Evolutionary conservation across 495 filamentous ascomycete genomes (phyloP), one percentile per base, ranked within the genome.

Genomic region (Mycothermus thermophilus): DNA sequence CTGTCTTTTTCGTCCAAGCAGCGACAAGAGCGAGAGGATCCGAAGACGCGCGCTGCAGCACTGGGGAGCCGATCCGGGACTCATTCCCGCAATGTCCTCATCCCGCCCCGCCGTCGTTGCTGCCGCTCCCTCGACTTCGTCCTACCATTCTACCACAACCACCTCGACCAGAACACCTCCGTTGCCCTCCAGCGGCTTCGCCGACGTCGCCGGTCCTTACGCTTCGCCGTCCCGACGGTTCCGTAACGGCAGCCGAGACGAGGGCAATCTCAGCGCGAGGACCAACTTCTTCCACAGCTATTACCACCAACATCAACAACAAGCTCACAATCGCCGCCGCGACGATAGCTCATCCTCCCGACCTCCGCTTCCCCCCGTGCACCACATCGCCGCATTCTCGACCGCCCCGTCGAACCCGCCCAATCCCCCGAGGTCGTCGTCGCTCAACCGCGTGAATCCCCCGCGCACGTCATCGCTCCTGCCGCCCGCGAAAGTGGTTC

Each of bases 381-480:
- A 30, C 41, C 25, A 38, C 44, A 20, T 47, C 48, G n/a, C n/a
- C n/a, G n/a, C n/a, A n/a, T n/a, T n/a, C n/a, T 38, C 41, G 47
- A 25, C 22, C 22, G 22, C 22, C 11, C 6, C 22, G 11, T 25
- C 11, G 6, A 6, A 25, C 20, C 31, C 44, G 33, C 15, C 38
- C 8, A 38, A 41, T 33, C 51, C 42, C 25, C 58, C 53, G 23
- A 54, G 58, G 35, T 49, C 47, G 3, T 55, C 58, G 35, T 59
- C 55, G 16, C 52, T 63, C 11, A n/a, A 3, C 16, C 37, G 43
- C 19, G 17, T 33, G 30, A 35, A 34, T 30, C 52, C 40, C 25
- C 58, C 51, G 17, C 57, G 59, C 38, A 52, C 48, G 3, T 54
- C 58, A 28, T 59, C 55, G 15, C 55, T 63, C 34, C 37, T 59